Evolutionary conservation across 805 yeast species (phyloP), one percentile per base, ranked within the genome.

Genomic region (Wickerhamia fluorescens): DNA sequence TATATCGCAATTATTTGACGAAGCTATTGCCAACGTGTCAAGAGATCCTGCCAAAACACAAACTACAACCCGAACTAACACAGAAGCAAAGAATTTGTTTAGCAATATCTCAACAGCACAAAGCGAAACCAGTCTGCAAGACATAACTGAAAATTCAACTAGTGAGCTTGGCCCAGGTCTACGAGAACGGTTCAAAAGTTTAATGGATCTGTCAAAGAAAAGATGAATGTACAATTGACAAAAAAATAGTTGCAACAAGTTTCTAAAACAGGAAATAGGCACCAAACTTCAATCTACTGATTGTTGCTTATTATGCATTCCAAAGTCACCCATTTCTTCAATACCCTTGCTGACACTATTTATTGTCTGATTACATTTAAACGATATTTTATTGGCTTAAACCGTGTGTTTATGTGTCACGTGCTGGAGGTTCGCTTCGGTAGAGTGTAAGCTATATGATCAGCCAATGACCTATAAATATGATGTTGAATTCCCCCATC

Each of bases 1-100:
- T 6, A 49, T 55, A 23, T 56, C 61, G 16, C 49, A 53, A 25
- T 35, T 56, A 8, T 57, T 55, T 31, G 61, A 56, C 24, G 60
- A 50, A 25, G 53, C 56, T 4, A 37, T 40, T 14, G 28, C 26
- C 30, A 38, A 30, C 18, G 26, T 18, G 20, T 16, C 17, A 5
- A 23, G 20, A 21, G 20, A 7, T n/a, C 15, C 25, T 6, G 11
- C 16, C 11, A 21, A 9, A 12, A 12, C 15, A 14, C 16, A 23
- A 7, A 10, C 24, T 11, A 17, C 28, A 12, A 31, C 31, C 18
- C 33, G 33, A 14, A 27, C 38, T 30, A 14, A 17, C 4, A 20
- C 27, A 20, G 32, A 36, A 22, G 28, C 21, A 13, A 38, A 31
- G 10, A 41, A 37, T 24, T 25, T 40, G 9, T 38, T 40, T 19